Base-by-base conservation (phyloP, 768 basidiomycete species). In the Chlorophyllum brunneum region DNA sequence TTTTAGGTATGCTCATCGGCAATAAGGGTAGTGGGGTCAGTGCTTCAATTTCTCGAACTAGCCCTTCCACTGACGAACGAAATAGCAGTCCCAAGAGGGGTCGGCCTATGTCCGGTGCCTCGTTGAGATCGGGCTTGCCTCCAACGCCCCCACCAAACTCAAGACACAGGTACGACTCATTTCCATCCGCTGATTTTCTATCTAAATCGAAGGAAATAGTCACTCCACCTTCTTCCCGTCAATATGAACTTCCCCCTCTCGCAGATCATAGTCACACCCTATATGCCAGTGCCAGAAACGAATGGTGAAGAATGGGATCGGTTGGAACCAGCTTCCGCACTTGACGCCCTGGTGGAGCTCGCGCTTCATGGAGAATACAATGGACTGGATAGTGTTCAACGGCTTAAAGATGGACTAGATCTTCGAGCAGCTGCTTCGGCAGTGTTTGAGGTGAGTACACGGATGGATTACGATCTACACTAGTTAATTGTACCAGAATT, bases 271-370 rank as follows among this genome's bases (percentile, higher is more conserved):
- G 64, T 88, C 54, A 84, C 87, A 50, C 81, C 87, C 56, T 83
- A 90, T 65, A 74, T 87, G 69, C 80, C 90, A 61, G 82, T 87
- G 37, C 82, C 89, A 54, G 82, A 91, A 67, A 79, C 95, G 49
- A 80, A 89, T 55, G 92, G 92, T 6, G 93, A 95, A 68, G 92
- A 95, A 63, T 93, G 91, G 91, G 91, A 95, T 65, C 79, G 93
- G 18, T 66, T 95, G 20, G 88, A 93, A 54, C 75, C 82, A 3
- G 79, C 87, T 13, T 85, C 90, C 3, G 89, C 90, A 0, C 77
- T 95, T 4, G 88, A 94, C 54, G 88, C 82, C 0, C 77, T 97
- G 9, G 82, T 95, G 0, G 86, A 90, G 55, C 77, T 92, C 13
- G 83, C 83, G 9, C 71, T 98, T 33, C 86, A 95, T 51, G 95